Base-by-base conservation (phyloP, 441 rosid species). In the Kokia cookei region DNA sequence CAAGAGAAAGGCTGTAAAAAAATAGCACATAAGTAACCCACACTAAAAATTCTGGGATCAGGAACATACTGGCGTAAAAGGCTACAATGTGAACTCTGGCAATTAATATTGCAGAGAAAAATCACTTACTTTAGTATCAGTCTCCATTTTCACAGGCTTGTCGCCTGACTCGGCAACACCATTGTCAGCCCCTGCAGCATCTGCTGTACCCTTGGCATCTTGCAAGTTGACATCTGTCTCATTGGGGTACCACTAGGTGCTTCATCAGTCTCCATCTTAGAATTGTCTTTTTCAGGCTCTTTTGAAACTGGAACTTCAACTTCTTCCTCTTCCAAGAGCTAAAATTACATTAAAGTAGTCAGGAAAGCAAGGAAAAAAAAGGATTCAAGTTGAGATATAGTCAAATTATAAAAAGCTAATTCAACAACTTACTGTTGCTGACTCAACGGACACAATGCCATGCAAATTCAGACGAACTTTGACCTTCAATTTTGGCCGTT, bases 271-370 rank as follows among this genome's bases (percentile, higher is more conserved):
- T 88, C 99, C 97, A 95, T 93, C 85, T 90, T 90, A 60, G 79
- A 55, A 32, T 67, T 68, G 75, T 94, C 97, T 72, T 86, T 87
- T 17, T 66, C 64, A 0, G 80, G 80, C 76, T 93, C 97, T 78
- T 88, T 89, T 1, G 88, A 62, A 55, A 95, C 95, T 1, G 97
- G 91, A 73, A 95, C 89, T 67, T 88, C 97, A 73, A 88, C 73
- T 77, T 95, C 99, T 73, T 95, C 97, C 73, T 95, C 98, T 82
- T 93, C 99, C 80, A 91, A 76, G 68, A 93, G 99, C 99, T 96
- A 79, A n/a, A 50, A 48, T 50, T 65, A 82, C 47, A 53, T 50
- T 10, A 2, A 58, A 48, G 37, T 32, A 13, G 15, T 61, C 17
- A 13, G 27, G 22, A 35, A 27, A 51, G 32, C 40, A 11, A 11